Evolutionary conservation across 1,284 basidiomycete genomes (phyloP).

Genomic region (Exobasidium cylindrosporum): DNA sequence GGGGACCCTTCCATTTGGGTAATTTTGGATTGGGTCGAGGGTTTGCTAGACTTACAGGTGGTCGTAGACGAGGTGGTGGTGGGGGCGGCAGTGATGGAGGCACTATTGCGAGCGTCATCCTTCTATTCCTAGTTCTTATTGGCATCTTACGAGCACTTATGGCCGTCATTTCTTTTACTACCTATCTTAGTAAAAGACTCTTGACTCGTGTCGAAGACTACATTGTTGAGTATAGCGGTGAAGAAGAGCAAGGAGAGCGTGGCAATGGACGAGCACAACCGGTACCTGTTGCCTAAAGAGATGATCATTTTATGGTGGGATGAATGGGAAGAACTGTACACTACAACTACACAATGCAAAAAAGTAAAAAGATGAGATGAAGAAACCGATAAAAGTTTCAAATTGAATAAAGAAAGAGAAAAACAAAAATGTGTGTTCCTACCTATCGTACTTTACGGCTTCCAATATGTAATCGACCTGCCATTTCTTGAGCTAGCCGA

Average conservation of each 20-base stretch:
- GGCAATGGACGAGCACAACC: background rate
- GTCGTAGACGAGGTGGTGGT: slow-evolving; percentile 19
- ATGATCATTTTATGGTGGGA: background rate
- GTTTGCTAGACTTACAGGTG: slow-evolving; percentile 32
- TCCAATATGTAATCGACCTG: slow-evolving; percentile 12
- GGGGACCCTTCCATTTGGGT: slow-evolving; percentile 32
- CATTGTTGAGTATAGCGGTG: slow-evolving; percentile 35
- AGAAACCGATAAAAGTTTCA: background rate
- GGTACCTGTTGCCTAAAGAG: background rate
- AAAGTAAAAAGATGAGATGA: background rate
- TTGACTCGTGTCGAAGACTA: slow-evolving; percentile 29
- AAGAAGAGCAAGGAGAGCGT: slow-evolving; percentile 18
- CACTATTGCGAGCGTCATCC: slow-evolving; percentile 28
- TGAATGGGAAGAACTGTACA: background rate
- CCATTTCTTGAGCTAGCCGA: slow-evolving; percentile 12
- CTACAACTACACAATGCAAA: background rate
- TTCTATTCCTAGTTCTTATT: slow-evolving; percentile 34
- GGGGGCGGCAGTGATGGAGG: slow-evolving; percentile 15
- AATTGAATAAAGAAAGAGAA: background rate
- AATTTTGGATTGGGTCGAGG: slow-evolving; percentile 36
- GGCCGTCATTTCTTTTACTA: slow-evolving; percentile 28
- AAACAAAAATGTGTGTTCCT: background rate
- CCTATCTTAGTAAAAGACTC: slow-evolving; percentile 18
- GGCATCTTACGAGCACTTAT: slow-evolving; percentile 30
- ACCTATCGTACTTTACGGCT: background rate